Conservation (phyloP, 2,329 filamentous ascomycete genomes). For the Bipolaris bicolor region DNA sequence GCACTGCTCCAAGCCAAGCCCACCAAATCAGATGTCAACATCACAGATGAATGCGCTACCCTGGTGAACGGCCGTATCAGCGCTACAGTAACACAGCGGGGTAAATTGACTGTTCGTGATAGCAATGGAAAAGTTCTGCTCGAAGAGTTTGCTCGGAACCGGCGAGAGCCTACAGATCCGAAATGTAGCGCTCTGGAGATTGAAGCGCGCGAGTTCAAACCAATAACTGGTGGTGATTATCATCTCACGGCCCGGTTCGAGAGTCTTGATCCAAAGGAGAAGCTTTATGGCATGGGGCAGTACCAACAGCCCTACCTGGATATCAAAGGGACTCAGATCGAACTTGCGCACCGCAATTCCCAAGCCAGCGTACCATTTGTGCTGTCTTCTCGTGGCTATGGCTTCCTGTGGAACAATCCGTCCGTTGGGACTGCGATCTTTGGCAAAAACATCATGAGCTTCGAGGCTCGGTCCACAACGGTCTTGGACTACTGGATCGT, state of each 20-base stretch:
- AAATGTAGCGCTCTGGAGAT: slow-evolving; percentile 65
- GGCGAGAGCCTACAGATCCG: slow-evolving; percentile 60
- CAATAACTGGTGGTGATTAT: slow-evolving; percentile 60
- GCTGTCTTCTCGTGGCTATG: slow-evolving; percentile 66
- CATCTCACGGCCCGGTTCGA: slow-evolving; percentile 66
- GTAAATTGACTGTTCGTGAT: slow-evolving; percentile 59
- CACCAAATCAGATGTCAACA: slow-evolving; percentile 1
- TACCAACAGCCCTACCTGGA: slow-evolving; percentile 70
- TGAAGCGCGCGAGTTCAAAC: slow-evolving; percentile 64
- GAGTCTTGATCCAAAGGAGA: slow-evolving; percentile 60
- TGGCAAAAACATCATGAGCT: slow-evolving; percentile 66
- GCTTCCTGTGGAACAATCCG: slow-evolving; percentile 71
- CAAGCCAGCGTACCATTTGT: slow-evolving; percentile 70
- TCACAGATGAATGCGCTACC: slow-evolving; percentile 41
- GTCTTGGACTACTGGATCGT: slow-evolving; percentile 70
- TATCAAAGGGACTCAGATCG: slow-evolving; percentile 66
- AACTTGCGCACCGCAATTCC: slow-evolving; percentile 70
- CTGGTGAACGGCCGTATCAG: slow-evolving; percentile 59
- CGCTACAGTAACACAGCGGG: slow-evolving; percentile 55
- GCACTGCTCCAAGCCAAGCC: slow-evolving; percentile 20
- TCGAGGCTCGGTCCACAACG: slow-evolving; percentile 65
- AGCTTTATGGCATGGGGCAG: slow-evolving; percentile 72
- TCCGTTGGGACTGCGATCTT: slow-evolving; percentile 66
- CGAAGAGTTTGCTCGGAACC: slow-evolving; percentile 61
- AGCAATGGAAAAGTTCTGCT: slow-evolving; percentile 53